Evolutionary conservation across 2,329 filamentous ascomycete genomes (phyloP).

Genomic region (Lasiodiplodia sp.): DNA sequence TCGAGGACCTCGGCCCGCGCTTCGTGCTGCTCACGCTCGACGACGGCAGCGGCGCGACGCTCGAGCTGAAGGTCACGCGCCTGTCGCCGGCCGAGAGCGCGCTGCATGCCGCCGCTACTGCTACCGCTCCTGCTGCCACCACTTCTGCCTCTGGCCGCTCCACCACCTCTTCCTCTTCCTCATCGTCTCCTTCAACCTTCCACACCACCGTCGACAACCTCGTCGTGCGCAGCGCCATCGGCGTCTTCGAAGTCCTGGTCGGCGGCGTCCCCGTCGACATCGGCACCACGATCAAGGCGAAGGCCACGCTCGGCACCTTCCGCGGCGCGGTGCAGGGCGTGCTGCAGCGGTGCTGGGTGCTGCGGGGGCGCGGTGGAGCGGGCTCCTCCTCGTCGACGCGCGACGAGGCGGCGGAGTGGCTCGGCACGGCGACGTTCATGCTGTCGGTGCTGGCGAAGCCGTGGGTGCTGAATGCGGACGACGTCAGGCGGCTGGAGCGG

Average conservation of each 20-base stretch:
- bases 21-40: constrained; percentile 63
- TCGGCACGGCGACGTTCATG: constrained; percentile 58
- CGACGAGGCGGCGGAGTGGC: constrained; percentile 63
- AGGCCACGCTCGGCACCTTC: constrained; percentile 63
- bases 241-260: constrained; percentile 54
- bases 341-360: constrained; percentile 59
- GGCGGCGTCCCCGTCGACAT: constrained; percentile 47
- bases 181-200: background rate
- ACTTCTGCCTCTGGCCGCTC: background rate
- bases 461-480: constrained; percentile 58
- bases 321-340: constrained; percentile 60
- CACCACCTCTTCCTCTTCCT: background rate
- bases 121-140: constrained; percentile 30
- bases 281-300: constrained; percentile 63
- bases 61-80: constrained; percentile 63
- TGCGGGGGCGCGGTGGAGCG: constrained; percentile 38
- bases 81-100: constrained; percentile 23
- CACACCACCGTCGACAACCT: constrained; percentile 50
- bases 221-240: constrained; percentile 44
- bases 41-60: constrained; percentile 65
- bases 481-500: constrained; percentile 49
- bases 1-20: constrained; percentile 49
- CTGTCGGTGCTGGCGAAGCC: constrained; percentile 58
- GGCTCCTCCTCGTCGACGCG: constrained; percentile 52
- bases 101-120: background rate